Percentiles rank a stretch among this genome's conserved stretches.
phyloP scores from a whole-genome alignment of 495 filamentous ascomycete species.

The Aspergillus conjunctus region DNA sequence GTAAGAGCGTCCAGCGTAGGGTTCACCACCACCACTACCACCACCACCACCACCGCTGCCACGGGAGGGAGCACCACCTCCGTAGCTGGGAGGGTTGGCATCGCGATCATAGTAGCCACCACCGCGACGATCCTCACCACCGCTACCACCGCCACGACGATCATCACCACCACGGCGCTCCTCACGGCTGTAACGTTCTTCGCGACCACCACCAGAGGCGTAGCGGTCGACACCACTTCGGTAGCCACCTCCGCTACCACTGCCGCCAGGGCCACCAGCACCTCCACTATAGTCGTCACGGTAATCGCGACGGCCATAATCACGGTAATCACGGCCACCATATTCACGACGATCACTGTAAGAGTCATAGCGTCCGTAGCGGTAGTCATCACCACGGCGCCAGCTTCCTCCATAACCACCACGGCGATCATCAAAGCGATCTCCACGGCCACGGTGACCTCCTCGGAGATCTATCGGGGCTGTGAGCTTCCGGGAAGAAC shows the following conservation, averaged over 20 bases:
- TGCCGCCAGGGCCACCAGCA: slow-evolving; percentile 50
- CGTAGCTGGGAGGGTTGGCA: slow-evolving; percentile 46
- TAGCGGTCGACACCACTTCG: slow-evolving; percentile 62
- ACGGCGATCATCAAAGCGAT: slow-evolving; percentile 60
- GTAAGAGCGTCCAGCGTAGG: slow-evolving; percentile 59
- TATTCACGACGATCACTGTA: slow-evolving; percentile 61
- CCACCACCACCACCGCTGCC: slow-evolving; percentile 28
- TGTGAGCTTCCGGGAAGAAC: slow-evolving; percentile 27
- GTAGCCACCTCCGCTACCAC: slow-evolving; percentile 44
- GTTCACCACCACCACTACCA: slow-evolving; percentile 25
- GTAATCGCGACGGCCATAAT: slow-evolving; percentile 56
- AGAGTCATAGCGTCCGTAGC: slow-evolving; percentile 56
- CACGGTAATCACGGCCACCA: slow-evolving; percentile 57
- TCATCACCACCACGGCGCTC: slow-evolving; percentile 66
- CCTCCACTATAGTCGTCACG: slow-evolving; percentile 57
- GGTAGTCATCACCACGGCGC: slow-evolving; percentile 48
- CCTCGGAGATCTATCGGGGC: slow-evolving; percentile 52
- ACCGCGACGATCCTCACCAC: slow-evolving; percentile 46
- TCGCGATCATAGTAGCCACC: slow-evolving; percentile 51
- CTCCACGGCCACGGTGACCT: slow-evolving; percentile 46
- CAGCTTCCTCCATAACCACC: slow-evolving; percentile 55
- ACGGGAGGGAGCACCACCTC: slow-evolving; percentile 29
- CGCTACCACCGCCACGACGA: slow-evolving; percentile 57
- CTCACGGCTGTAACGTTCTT: slow-evolving; percentile 71
- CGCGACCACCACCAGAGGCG: slow-evolving; percentile 56